Base-by-base conservation (phyloP, 306 rosid genomes). In the Leucaena leucocephala region DNA sequence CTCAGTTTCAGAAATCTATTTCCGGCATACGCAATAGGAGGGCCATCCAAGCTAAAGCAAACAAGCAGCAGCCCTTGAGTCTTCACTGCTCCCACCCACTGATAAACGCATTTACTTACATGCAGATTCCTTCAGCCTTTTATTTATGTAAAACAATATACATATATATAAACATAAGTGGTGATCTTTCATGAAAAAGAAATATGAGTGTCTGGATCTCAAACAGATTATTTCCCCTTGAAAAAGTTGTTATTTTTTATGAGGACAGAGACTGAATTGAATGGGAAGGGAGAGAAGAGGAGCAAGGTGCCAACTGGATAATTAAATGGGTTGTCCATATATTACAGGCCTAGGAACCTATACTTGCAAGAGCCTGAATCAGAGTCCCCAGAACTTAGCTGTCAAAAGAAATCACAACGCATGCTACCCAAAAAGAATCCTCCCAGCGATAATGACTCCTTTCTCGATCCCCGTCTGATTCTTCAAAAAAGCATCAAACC, bases 261-360 rank as follows among this genome's bases (percentile, higher is more conserved):
- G 58, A 17, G 58, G 22, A 50, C 9, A 6, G 58, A 27, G 8
- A 55, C 19, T 55, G 62, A 55, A 55, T 19, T 4, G 62, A 4
- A 49, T 0, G 34, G 62, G 13, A 27, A 27, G 27, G 27, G 27
- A 7, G 62, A 55, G 55, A 49, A n/a, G 34, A 19, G 33, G 14
- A 36, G 64, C 27, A 9, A 67, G 34, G 35, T 15, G 48, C 33
- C 67, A 80, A 80, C 63, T 46, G 76, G 52, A 72, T 72, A 76
- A 80, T 85, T 59, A 86, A 82, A 72, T 83, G 78, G 73, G 74
- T 74, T 86, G 89, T 86, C 83, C 44, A 83, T 67, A 76, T 77
- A 36, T 69, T 54, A 77, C 87, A 86, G 89, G 86, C 75, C 89
- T 86, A 86, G 49, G 72, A 80, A 42, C 38, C 86, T 86, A 83